These are phyloP conservation scores for Tephrocybe sp. DNA, from an alignment of 768 basidiomycete genomes.

Conservation along the genomic window DNA sequence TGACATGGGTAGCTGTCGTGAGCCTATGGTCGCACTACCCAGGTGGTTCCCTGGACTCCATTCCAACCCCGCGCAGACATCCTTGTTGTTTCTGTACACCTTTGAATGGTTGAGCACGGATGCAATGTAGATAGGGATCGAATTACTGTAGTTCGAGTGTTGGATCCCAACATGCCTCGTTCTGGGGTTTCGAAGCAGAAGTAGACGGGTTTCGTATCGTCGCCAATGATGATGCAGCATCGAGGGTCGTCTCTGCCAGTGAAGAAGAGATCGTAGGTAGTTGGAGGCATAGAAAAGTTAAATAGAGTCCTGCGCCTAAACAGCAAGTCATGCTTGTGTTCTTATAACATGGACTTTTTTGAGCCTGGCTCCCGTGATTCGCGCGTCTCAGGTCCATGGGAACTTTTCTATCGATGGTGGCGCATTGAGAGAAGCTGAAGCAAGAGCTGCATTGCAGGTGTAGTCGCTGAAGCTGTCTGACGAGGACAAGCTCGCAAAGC, in stretches of 20 bases:
- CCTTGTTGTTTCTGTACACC: slow-evolving; percentile 46
- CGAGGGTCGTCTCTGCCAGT: slow-evolving; percentile 69
- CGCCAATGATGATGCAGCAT: slow-evolving; percentile 64
- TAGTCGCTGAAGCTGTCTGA: slow-evolving; percentile 3
- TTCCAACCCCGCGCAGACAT: slow-evolving; percentile 45
- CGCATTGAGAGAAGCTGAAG: slow-evolving; percentile 37
- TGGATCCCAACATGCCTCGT: slow-evolving; percentile 35
- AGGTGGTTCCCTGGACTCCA: slow-evolving; percentile 53
- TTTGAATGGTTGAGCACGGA: slow-evolving; percentile 17
- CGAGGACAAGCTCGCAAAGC: slow-evolving; percentile 7
- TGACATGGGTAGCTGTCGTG: slow-evolving; percentile 56
- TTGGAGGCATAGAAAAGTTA: slow-evolving; percentile 35
- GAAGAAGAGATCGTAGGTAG: slow-evolving; percentile 61
- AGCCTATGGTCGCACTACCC: slow-evolving; percentile 54
- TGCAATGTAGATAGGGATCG: slow-evolving; percentile 3
- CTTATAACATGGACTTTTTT: slow-evolving; percentile 43
- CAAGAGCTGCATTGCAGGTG: slow-evolving; percentile 1
- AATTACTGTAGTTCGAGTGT: slow-evolving; percentile 47
- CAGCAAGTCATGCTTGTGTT: slow-evolving; percentile 31
- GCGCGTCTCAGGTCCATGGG: slow-evolving; percentile 47
- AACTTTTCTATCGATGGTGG: slow-evolving; percentile 50
- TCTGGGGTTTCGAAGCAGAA: slow-evolving; percentile 65
- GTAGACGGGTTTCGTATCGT: slow-evolving; percentile 55
- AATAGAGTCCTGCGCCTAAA: slow-evolving; percentile 30
- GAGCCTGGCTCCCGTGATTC: slow-evolving; percentile 49